Conservation (phyloP, 1,284 basidiomycete species). For the Sanghuangporus weigelae region DNA sequence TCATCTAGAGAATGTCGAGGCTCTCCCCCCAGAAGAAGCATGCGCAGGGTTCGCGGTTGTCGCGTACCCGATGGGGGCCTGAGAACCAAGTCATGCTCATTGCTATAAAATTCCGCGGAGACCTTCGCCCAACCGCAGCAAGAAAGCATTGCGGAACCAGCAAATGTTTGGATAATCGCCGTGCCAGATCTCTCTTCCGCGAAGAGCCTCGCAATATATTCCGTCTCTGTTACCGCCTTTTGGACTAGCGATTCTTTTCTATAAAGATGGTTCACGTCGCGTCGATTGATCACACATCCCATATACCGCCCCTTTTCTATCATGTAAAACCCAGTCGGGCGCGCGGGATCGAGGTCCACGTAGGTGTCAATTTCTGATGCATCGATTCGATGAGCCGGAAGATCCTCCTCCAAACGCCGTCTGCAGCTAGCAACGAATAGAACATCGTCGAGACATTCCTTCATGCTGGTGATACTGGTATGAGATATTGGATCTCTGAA, state of each 20-base stretch:
- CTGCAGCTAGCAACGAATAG: background rate
- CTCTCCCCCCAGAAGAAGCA: background rate
- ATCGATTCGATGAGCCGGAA: background rate
- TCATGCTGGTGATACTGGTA: background rate
- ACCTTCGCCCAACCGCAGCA: background rate
- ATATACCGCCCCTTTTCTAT: background rate
- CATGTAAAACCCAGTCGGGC: background rate
- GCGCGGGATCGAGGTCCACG: background rate
- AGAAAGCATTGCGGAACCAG: background rate
- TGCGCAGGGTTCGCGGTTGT: background rate
- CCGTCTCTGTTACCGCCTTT: background rate
- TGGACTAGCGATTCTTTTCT: background rate
- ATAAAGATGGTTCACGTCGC: background rate
- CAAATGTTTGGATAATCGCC: background rate
- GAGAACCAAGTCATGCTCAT: background rate
- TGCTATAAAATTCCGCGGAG: background rate
- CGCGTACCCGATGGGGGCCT: background rate
- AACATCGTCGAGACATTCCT: background rate
- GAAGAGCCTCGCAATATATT: background rate
- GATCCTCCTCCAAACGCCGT: background rate
- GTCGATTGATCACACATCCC: background rate
- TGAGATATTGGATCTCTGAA: background rate
- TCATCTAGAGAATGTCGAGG: background rate
- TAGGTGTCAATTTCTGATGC: background rate
- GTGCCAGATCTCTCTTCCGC: background rate